Evolutionary conservation across 345 rosid species (phyloP).

Genomic region (Citrus trifoliata): DNA sequence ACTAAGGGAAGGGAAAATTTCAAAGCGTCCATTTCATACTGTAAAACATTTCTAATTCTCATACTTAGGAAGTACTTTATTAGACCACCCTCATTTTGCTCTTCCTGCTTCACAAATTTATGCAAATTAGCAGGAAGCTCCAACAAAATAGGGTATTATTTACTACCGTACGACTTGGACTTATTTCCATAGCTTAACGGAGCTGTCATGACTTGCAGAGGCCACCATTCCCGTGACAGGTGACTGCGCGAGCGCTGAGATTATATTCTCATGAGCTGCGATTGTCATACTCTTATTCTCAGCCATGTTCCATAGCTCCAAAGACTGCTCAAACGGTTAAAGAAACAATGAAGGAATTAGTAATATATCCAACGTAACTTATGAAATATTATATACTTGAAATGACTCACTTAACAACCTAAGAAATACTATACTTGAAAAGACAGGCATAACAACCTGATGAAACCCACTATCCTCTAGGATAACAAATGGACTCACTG

Average conservation of each 20-base stretch:
- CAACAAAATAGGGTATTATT: not conserved
- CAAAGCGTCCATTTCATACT: too few relatives aligned
- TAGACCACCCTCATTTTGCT: not conserved
- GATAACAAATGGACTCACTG: not conserved
- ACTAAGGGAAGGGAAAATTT: not conserved
- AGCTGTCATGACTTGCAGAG: conserved; percentile 64
- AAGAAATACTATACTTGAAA: too few relatives aligned
- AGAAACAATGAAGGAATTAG: not conserved
- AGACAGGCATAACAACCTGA: not conserved
- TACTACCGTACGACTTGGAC: not conserved
- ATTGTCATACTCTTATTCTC: conserved; percentile 61
- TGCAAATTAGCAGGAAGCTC: not conserved
- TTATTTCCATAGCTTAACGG: conserved; percentile 67
- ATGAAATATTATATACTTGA: not conserved
- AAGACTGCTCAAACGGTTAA: conserved; percentile 34
- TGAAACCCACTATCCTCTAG: not conserved
- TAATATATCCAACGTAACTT: not conserved
- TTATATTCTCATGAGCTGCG: conserved; percentile 46
- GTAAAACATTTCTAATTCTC: not conserved
- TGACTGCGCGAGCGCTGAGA: conserved; percentile 58
- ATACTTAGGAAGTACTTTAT: not conserved
- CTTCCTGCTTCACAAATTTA: not conserved
- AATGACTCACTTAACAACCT: not conserved
- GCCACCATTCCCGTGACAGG: conserved; percentile 52
- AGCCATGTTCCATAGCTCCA: conserved; percentile 68